These are phyloP conservation scores for Avicennia marina DNA, from an alignment of 257 asterid species.

Conservation along the genomic window DNA sequence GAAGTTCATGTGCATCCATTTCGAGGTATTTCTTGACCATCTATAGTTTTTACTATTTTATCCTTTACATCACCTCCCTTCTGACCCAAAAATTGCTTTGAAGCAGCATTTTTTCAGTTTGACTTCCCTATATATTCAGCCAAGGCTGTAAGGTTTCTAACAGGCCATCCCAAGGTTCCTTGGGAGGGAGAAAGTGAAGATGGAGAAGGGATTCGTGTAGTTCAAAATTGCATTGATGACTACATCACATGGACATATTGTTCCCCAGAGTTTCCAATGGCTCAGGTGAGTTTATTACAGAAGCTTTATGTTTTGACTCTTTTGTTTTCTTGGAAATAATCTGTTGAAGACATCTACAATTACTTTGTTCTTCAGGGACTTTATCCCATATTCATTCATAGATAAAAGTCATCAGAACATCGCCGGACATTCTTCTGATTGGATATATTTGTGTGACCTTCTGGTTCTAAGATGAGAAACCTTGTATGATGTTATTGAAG, in stretches of 20 bases:
- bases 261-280: conserved; percentile 69
- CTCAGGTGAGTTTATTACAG: conserved; percentile 42
- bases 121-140: conserved; percentile 75
- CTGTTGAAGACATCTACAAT: not conserved
- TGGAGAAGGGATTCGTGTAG: conserved; percentile 16
- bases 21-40: conserved; percentile 45
- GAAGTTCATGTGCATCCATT: conserved; percentile 76
- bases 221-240: conserved; percentile 30
- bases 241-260: conserved; percentile 55
- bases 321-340: not conserved
- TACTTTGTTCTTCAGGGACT: not conserved
- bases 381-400: too few species aligned
- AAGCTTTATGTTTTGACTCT: too few species aligned
- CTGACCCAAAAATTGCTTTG: conserved; percentile 26
- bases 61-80: too few species aligned
- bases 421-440: not conserved
- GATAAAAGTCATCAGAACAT: too few species aligned
- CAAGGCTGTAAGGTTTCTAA: conserved; percentile 56
- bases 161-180: conserved; percentile 47
- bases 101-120: conserved; percentile 70
- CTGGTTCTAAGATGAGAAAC: too few species aligned
- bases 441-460: not conserved
- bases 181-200: conserved; percentile 23
- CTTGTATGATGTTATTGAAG: not conserved
- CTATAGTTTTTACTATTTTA: not conserved